Conservation (phyloP, 2,329 filamentous ascomycete genomes). For the Neofusicoccum parvum region DNA sequence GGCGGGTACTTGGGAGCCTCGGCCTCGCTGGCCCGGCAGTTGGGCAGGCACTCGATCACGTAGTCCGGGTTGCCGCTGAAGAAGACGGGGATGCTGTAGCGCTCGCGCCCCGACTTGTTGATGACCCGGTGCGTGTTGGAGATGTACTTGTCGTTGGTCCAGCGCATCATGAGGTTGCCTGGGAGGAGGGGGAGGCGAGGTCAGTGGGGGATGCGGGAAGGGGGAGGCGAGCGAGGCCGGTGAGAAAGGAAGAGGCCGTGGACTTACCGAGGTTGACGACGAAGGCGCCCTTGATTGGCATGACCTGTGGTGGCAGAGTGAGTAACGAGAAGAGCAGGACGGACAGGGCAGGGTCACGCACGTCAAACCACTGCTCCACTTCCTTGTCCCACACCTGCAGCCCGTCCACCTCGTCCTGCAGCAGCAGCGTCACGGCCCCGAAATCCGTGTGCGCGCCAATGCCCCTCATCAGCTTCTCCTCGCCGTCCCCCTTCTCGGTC, state of each 20-base stretch:
- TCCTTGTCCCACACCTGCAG: constrained; percentile 39
- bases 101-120: constrained; percentile 41
- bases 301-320: not conserved
- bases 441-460: constrained; percentile 50
- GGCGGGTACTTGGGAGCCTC: constrained; percentile 45
- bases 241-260: constrained; percentile 7
- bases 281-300: constrained; percentile 28
- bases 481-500: constrained; percentile 40
- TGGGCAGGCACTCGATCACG: constrained; percentile 46
- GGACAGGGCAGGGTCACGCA: not conserved
- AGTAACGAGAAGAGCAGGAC: not conserved
- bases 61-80: constrained; percentile 50
- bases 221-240: no score
- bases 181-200: constrained; percentile 22
- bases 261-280: constrained; percentile 39
- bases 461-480: constrained; percentile 40
- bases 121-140: constrained; percentile 47
- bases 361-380: constrained; percentile 32
- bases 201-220: constrained; percentile 14
- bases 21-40: constrained; percentile 39
- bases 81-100: constrained; percentile 48
- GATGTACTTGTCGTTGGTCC: constrained; percentile 47
- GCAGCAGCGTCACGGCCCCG: constrained; percentile 44
- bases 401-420: constrained; percentile 46
- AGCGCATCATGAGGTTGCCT: constrained; percentile 46